Base-by-base conservation (phyloP, 164 flowering plant genomes). In the Tetrastigma voinierianum region DNA sequence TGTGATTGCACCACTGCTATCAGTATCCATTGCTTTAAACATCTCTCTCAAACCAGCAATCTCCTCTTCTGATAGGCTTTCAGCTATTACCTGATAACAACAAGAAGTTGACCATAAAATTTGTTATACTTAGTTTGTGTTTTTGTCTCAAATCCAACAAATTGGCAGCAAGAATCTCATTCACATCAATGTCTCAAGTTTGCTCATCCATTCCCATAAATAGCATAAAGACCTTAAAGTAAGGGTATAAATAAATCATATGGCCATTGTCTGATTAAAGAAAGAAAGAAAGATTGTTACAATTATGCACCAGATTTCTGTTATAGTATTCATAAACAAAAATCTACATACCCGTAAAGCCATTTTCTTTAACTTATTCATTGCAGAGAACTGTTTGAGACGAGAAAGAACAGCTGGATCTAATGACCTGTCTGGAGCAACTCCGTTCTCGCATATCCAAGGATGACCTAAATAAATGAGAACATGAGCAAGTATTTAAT, bases 311-410 rank as follows among this genome's bases (percentile, higher is more conserved):
- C 40, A 32, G 40, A 0, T 32, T 32, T 32, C 40, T 32, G 40
- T 32, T 32, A 32, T 7, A 56, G 14, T 20, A 21, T 56, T 24
- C 44, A 57, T 9, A 59, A 25, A 25, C 11, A 9, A 13, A 6
- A 17, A 44, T 45, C 9, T 6, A 80, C 91, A 72, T 77, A 96
- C 99, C 87, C 98, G 85, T 63, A 96, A 78, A 66, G 99, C 99
- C 99, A 96, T 90, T 87, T 96, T 96, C 86, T 96, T 96, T 64
- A 96, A 71, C 81, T 93, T 96, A 75, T 96, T 96, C 99, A 96
- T 93, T 55, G 98, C 99, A 65, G 99, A 96, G 77, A 96, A 96
- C 69, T 87, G 90, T 74, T 93, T 95, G 44, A 95, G 90, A 67
- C 99, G 98, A 69, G 97, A 95, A 71, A 95, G 91, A 12, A 95